Conservation (phyloP, 805 yeast genomes). For the Wickerhamiella azyma region DNA sequence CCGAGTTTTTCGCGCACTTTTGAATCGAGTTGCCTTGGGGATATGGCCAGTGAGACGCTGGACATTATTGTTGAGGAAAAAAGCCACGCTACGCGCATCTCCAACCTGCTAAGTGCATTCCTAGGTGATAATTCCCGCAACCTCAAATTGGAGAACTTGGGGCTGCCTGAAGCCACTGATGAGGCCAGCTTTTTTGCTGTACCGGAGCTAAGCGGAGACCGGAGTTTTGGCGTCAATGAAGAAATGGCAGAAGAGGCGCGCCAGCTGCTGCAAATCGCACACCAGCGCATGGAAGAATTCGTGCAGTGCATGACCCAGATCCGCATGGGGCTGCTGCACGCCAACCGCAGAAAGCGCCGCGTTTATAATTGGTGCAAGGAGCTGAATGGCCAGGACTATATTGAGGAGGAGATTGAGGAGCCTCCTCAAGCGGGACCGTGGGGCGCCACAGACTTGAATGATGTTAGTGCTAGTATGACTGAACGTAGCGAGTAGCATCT, state of each 20-base stretch:
- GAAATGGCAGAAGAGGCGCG: constrained; percentile 57
- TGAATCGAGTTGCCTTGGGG: constrained; percentile 39
- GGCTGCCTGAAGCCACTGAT: constrained; percentile 25
- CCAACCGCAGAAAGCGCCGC: constrained; percentile 58
- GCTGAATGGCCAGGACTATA: constrained; percentile 52
- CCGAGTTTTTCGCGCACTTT: constrained; percentile 57
- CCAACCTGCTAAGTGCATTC: constrained; percentile 60
- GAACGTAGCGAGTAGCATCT: constrained; percentile 5
- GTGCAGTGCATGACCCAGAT: constrained; percentile 63
- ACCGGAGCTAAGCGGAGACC: constrained; percentile 38
- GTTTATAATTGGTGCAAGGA: constrained; percentile 77
- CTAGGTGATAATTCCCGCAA: constrained; percentile 69
- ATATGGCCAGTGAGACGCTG: constrained; percentile 58
- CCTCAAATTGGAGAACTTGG: constrained; percentile 43
- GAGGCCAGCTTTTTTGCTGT: constrained; percentile 53
- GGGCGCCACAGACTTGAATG: background rate
- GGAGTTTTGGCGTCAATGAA: constrained; percentile 36
- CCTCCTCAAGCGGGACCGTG: background rate
- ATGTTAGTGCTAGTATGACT: constrained; percentile 2
- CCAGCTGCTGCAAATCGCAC: constrained; percentile 60
- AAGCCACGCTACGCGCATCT: constrained; percentile 53
- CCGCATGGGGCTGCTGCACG: constrained; percentile 62
- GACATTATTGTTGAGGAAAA: constrained; percentile 75
- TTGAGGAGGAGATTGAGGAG: constrained; percentile 24
- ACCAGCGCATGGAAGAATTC: constrained; percentile 78